phyloP scores from a whole-genome alignment of 176 grass and related monocot genomes.

The Cenchrus fungigraminus region DNA sequence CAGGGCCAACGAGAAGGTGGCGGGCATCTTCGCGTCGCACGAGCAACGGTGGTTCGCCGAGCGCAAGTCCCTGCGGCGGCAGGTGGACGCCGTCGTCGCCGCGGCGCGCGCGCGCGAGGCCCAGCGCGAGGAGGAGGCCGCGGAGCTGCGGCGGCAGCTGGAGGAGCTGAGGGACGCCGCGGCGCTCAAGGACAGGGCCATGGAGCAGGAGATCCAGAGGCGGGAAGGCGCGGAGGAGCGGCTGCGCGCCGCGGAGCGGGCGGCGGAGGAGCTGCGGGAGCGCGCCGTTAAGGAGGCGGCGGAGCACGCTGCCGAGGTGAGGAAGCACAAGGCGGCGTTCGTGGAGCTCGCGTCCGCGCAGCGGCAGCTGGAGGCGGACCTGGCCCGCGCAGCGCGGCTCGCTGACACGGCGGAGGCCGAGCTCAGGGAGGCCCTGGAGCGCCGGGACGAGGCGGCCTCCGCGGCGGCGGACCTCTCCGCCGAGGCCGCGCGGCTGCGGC shows the following conservation, averaged over 20 bases:
- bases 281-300: constrained; percentile 38
- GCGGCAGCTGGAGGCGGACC: constrained; percentile 71
- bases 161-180: constrained; percentile 49
- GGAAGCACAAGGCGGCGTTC: constrained; percentile 77
- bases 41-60: constrained; percentile 78
- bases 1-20: constrained; percentile 86
- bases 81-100: constrained; percentile 67
- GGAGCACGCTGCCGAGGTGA: constrained; percentile 59
- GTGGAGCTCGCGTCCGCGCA: constrained; percentile 70
- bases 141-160: constrained; percentile 44
- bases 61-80: constrained; percentile 56
- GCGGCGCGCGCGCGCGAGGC: constrained; percentile 50
- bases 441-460: constrained; percentile 41
- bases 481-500: constrained; percentile 53
- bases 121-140: constrained; percentile 49
- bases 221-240: constrained; percentile 51
- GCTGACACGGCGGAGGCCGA: constrained; percentile 57
- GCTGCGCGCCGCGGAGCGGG: constrained; percentile 38
- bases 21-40: constrained; percentile 68
- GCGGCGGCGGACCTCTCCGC: constrained; percentile 54
- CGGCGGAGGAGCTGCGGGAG: constrained; percentile 45
- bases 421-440: constrained; percentile 34
- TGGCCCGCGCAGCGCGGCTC: constrained; percentile 47
- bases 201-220: constrained; percentile 51
- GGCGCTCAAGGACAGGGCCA: constrained; percentile 48